Conservation (phyloP, 2,329 filamentous ascomycete species). For the Colletotrichum chrysophilum region DNA sequence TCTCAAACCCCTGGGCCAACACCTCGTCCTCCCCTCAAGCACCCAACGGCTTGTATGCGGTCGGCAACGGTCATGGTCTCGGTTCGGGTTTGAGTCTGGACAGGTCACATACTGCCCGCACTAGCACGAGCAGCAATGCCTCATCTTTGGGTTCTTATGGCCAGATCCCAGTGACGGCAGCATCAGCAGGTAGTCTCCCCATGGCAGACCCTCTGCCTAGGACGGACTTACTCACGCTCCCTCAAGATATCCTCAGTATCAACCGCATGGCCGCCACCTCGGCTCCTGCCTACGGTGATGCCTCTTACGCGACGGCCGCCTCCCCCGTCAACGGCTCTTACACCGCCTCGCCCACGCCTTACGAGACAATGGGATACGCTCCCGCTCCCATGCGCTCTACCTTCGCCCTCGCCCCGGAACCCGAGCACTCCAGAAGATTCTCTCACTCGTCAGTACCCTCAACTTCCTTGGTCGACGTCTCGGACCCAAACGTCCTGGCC, state of each 20-base stretch:
- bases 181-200: slow-evolving; percentile 74
- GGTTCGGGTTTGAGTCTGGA: slow-evolving; percentile 64
- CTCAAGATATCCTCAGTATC: slow-evolving; percentile 76
- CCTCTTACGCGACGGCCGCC: slow-evolving; percentile 69
- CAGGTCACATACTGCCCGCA: slow-evolving; percentile 54
- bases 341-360: slow-evolving; percentile 71
- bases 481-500: slow-evolving; percentile 39
- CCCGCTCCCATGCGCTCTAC: slow-evolving; percentile 66
- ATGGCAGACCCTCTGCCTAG: slow-evolving; percentile 60
- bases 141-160: slow-evolving; percentile 74
- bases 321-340: slow-evolving; percentile 72
- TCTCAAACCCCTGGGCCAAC: slow-evolving; percentile 88
- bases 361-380: slow-evolving; percentile 79
- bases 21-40: slow-evolving; percentile 53
- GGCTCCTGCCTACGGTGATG: slow-evolving; percentile 72
- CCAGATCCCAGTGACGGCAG: slow-evolving; percentile 73
- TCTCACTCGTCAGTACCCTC: slow-evolving; percentile 83
- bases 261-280: slow-evolving; percentile 66
- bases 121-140: slow-evolving; percentile 62
- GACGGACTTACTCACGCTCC: slow-evolving; percentile 72
- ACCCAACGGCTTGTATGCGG: slow-evolving; percentile 65
- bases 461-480: slow-evolving; percentile 51
- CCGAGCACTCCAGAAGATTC: slow-evolving; percentile 68
- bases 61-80: slow-evolving; percentile 57
- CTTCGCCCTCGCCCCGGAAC: slow-evolving; percentile 61